Conservation (phyloP, 202 grass and related monocot genomes). For the Schoenoplectus triqueter region DNA sequence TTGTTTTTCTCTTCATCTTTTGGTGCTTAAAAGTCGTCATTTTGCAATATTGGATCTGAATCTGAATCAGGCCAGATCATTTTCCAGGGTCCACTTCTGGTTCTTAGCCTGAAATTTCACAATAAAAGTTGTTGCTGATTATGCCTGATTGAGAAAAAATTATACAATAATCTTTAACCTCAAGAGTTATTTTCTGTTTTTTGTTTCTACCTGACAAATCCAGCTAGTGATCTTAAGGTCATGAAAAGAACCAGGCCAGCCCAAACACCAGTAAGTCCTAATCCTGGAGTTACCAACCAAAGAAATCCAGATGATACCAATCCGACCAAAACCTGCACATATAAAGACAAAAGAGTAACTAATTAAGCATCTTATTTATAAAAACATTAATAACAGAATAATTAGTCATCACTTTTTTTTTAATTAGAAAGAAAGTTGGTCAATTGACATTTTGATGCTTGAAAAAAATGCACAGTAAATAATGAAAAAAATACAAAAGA, state of each 20-base stretch:
- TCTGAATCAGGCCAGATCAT: slow-evolving; percentile 52
- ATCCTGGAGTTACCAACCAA: slow-evolving; percentile 51
- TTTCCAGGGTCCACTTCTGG: slow-evolving; percentile 73
- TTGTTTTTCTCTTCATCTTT: slow-evolving; percentile 9
- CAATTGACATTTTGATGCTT: neutral
- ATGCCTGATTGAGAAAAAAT: neutral
- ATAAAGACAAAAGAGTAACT: neutral
- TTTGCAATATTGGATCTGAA: slow-evolving; percentile 15
- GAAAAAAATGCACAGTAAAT: neutral
- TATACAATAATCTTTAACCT: neutral
- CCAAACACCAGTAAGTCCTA: slow-evolving; percentile 84
- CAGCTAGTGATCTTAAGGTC: slow-evolving; percentile 60
- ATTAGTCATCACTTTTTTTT: neutral
- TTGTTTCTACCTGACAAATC: slow-evolving; percentile 65
- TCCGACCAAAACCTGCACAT: slow-evolving; percentile 54
- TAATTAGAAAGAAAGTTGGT: neutral
- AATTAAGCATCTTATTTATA: neutral
- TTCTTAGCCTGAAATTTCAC: slow-evolving; percentile 56
- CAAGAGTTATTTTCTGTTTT: neutral
- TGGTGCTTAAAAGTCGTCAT: slow-evolving; percentile 19
- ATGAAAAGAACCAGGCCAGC: slow-evolving; percentile 77
- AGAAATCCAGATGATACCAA: slow-evolving; percentile 62
- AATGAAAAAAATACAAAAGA: neutral
- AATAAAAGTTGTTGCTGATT: neutral
- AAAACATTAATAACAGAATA: neutral